phyloP scores from a whole-genome alignment of 345 rosid genomes.

The Diplotaxis tenuifolia region DNA sequence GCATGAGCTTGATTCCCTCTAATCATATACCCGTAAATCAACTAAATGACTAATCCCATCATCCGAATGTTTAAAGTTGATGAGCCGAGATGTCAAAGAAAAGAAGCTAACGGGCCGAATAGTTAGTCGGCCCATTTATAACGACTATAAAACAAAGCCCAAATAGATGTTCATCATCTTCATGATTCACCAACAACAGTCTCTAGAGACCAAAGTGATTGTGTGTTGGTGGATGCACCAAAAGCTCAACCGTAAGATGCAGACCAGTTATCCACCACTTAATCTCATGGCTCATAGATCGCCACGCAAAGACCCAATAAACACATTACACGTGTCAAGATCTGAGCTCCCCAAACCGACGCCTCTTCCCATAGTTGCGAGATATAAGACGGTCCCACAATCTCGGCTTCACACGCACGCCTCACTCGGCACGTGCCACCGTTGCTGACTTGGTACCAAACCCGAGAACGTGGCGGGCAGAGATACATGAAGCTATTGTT shows the following conservation, averaged over 20 bases:
- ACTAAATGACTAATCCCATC: too few species aligned
- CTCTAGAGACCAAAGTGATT: too few species aligned
- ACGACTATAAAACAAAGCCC: too few species aligned
- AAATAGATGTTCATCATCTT: too few species aligned
- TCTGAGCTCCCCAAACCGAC: constrained; percentile 28
- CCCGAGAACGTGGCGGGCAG: constrained; percentile 52
- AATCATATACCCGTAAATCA: too few species aligned
- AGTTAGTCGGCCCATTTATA: too few species aligned
- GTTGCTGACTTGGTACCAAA: constrained; percentile 43
- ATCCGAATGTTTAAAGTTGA: too few species aligned
- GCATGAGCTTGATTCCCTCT: too few species aligned
- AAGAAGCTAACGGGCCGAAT: too few species aligned
- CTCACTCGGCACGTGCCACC: constrained; percentile 28
- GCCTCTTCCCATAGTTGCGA: constrained; percentile 24
- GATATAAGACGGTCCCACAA: too few species aligned
- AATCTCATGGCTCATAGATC: constrained; percentile 21
- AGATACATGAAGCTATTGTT: constrained; percentile 45
- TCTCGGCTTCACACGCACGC: constrained; percentile 41
- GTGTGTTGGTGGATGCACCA: constrained; percentile 17
- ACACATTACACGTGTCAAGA: not conserved
- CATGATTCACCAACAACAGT: too few species aligned
- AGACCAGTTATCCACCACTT: constrained; percentile 11
- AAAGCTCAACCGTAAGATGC: constrained; percentile 23
- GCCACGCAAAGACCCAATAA: constrained; percentile 34
- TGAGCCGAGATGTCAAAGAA: too few species aligned